Evolutionary conservation across 2,329 filamentous ascomycete genomes (phyloP), one percentile per base, ranked within the genome.

Genomic region (Fusarium sp.): DNA sequence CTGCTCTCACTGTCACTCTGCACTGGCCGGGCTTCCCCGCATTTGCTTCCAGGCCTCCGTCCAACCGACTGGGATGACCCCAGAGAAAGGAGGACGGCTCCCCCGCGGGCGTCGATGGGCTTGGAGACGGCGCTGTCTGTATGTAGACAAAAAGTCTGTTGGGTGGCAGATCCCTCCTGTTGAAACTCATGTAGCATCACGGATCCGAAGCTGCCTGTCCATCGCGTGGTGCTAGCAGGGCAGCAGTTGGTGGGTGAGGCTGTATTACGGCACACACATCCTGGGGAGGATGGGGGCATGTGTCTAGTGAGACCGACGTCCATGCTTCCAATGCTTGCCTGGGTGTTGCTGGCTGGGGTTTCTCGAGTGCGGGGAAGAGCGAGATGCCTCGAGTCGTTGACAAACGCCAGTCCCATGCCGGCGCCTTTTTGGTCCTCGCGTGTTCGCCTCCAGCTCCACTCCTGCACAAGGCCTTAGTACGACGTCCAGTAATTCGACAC

Each of bases 61-160:
- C 75, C 64, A 78, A 29, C 76, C 75, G 75, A 67, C 73, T 70
- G 69, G 71, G 76, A 64, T 76, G 42, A 72, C 71, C 75, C 75
- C 62, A 69, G 76, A 69, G 66, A 56, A 56, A 53, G 63, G 17
- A 73, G 40, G 56, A 57, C 66, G 55, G 68, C 62, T 63, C 64
- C 62, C 65, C 72, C 65, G 62, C 60, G 69, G 67, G 62, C 44
- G 62, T 57, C 59, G 61, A 72, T 62, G 59, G 49, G 55, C 38
- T 62, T 57, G 33, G 35, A 49, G 59, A 67, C 58, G 68, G 69
- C 62, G 66, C 57, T 64, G 36, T 22, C 53, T 64, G 64, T 51
- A 64, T 24, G 27, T 35, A 49, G 44, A 24, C 11, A 51, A 46
- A 69, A 69, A 68, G 63, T 66, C 62, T 68, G 63, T 64, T 75